Conservation (phyloP, 129 eudicot genomes). For the Oenanthe sinensis region DNA sequence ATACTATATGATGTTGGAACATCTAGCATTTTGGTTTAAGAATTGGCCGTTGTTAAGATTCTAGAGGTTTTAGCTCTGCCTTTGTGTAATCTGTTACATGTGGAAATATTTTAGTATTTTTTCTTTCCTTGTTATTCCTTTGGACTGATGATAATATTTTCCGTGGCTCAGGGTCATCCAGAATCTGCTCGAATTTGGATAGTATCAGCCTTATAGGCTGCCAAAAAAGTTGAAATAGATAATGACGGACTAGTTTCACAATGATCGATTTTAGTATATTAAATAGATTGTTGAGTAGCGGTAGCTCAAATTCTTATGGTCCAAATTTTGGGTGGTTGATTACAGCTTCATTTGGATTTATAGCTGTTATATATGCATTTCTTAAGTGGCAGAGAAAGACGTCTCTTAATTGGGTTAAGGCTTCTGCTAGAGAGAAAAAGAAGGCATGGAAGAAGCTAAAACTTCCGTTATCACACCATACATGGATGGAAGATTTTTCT, state of each 20-base stretch:
- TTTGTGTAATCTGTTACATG: background rate
- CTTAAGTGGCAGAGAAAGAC: conserved; percentile 44
- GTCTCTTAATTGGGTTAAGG: conserved; percentile 56
- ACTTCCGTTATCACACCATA: conserved; percentile 47
- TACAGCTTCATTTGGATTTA: conserved; percentile 45
- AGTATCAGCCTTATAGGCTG: conserved; percentile 9
- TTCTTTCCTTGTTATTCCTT: background rate
- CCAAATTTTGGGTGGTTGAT: conserved; percentile 38
- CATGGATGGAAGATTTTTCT: conserved; percentile 45
- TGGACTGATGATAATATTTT: background rate
- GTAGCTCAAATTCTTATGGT: conserved; percentile 21
- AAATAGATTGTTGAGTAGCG: conserved; percentile 18
- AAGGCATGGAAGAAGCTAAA: conserved; percentile 52
- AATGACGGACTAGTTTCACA: conserved; percentile 12
- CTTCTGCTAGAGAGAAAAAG: conserved; percentile 52
- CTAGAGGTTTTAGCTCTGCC: background rate
- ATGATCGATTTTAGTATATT: conserved; percentile 33
- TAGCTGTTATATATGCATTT: conserved; percentile 41
- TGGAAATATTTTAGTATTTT: background rate
- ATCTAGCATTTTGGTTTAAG: background rate
- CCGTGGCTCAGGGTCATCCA: conserved; percentile 10
- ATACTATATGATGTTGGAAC: background rate
- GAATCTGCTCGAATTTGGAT: conserved; percentile 1
- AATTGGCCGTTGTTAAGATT: background rate
- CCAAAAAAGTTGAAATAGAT: conserved; percentile 7